These are phyloP conservation scores for Gossypium australe DNA, from an alignment of 345 rosid genomes.

Conservation along the genomic window DNA sequence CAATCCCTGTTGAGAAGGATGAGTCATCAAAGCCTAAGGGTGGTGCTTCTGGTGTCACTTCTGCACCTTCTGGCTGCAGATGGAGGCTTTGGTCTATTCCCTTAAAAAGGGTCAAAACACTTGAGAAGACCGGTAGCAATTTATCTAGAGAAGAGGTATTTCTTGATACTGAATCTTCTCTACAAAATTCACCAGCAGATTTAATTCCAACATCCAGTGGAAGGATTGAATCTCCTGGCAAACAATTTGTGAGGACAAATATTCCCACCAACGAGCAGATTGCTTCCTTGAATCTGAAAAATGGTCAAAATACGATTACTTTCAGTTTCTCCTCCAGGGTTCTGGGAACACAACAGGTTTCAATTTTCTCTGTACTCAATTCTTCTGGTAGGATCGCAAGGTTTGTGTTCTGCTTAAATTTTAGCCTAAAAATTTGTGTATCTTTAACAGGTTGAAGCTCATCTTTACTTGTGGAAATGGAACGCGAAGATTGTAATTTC, in stretches of 20 bases:
- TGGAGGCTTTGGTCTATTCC: slow-evolving; percentile 92
- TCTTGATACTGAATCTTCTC: slow-evolving; percentile 66
- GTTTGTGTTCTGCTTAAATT: neutral
- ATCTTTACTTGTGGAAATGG: slow-evolving; percentile 95
- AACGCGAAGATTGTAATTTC: slow-evolving; percentile 84
- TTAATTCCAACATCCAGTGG: slow-evolving; percentile 25
- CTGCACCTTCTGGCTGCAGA: slow-evolving; percentile 54
- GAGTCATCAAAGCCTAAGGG: slow-evolving; percentile 33
- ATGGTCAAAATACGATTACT: slow-evolving; percentile 79
- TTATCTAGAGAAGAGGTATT: slow-evolving; percentile 71
- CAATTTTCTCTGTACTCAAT: neutral
- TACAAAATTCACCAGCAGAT: slow-evolving; percentile 35
- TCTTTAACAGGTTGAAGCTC: slow-evolving; percentile 71
- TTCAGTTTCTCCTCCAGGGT: slow-evolving; percentile 88
- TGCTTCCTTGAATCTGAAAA: slow-evolving; percentile 81
- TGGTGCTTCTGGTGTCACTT: slow-evolving; percentile 32
- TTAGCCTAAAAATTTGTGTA: slow-evolving; percentile 9
- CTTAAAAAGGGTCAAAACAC: slow-evolving; percentile 72
- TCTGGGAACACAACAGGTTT: slow-evolving; percentile 85
- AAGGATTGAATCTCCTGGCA: slow-evolving; percentile 51
- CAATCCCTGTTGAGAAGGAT: slow-evolving; percentile 54
- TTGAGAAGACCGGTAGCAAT: slow-evolving; percentile 55
- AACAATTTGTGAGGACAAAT: slow-evolving; percentile 68
- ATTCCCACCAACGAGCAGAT: slow-evolving; percentile 83
- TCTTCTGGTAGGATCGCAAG: neutral